Conservation (phyloP, 2,329 filamentous ascomycete genomes). For the Phoma sp. region DNA sequence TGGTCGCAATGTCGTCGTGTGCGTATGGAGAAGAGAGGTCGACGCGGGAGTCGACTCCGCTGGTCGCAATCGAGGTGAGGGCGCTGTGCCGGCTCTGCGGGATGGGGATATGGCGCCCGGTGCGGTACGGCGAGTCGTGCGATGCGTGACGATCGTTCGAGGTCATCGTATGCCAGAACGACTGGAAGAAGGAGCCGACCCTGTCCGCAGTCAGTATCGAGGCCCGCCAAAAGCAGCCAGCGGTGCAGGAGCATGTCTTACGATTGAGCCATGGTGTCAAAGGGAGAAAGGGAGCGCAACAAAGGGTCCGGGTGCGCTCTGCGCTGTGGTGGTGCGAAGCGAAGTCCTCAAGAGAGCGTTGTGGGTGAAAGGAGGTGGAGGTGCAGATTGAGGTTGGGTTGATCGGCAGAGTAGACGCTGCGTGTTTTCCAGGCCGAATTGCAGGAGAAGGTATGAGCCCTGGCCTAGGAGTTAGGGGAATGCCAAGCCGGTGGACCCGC, state of each 20-base stretch:
- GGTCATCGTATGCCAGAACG: conserved; percentile 89
- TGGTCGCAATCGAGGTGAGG: conserved; percentile 85
- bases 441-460: conserved; percentile 18
- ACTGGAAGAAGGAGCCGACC: conserved; percentile 68
- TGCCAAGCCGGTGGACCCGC: conserved; percentile 15
- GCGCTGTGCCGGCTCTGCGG: conserved; percentile 80
- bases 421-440: conserved; percentile 14
- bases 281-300: conserved; percentile 11
- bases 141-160: conserved; percentile 83
- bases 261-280: conserved; percentile 42
- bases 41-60: conserved; percentile 82
- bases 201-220: conserved; percentile 38
- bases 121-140: conserved; percentile 90
- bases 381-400: neutral
- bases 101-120: conserved; percentile 87
- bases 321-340: conserved; percentile 10
- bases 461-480: conserved; percentile 17
- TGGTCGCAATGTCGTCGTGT: conserved; percentile 67
- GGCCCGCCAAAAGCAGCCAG: neutral
- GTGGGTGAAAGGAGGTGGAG: conserved; percentile 7
- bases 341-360: conserved; percentile 9
- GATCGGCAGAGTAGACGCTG: conserved; percentile 8
- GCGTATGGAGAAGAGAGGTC: conserved; percentile 81
- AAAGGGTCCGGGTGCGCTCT: conserved; percentile 16
- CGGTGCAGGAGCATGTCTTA: conserved; percentile 25